These are phyloP conservation scores for Psilocybe tampanensis DNA, from an alignment of 768 basidiomycete genomes.

Conservation along the genomic window DNA sequence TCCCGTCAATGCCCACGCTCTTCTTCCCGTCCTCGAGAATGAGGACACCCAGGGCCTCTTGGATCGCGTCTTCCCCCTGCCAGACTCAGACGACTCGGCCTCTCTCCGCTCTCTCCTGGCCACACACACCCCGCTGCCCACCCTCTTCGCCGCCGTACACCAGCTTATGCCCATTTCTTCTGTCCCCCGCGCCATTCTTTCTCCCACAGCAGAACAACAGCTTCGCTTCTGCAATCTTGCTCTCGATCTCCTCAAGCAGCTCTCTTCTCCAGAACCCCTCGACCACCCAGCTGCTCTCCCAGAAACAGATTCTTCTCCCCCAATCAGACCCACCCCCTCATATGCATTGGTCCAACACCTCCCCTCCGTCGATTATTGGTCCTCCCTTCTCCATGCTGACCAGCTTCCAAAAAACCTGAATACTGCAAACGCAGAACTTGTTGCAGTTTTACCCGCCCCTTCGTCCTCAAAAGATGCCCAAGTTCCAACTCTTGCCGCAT, in stretches of 20 bases:
- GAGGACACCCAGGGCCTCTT: conserved; percentile 73
- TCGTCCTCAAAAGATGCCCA: conserved; percentile 34
- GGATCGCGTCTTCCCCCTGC: conserved; percentile 71
- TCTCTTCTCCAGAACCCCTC: conserved; percentile 47
- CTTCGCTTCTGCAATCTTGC: conserved; percentile 77
- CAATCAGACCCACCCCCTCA: conserved; percentile 41
- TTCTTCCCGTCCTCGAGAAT: conserved; percentile 27
- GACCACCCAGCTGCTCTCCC: conserved; percentile 46
- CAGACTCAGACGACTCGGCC: conserved; percentile 38
- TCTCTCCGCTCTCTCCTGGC: conserved; percentile 23
- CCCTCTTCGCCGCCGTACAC: conserved; percentile 58
- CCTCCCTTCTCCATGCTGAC: conserved; percentile 53
- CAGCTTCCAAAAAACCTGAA: conserved; percentile 42
- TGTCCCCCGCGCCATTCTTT: conserved; percentile 63
- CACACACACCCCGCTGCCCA: conserved; percentile 16
- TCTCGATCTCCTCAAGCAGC: conserved; percentile 69
- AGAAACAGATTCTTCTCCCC: conserved; percentile 22
- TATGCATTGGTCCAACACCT: conserved; percentile 83
- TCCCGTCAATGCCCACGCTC: conserved; percentile 19
- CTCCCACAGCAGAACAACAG: conserved; percentile 68
- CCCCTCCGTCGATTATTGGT: conserved; percentile 78
- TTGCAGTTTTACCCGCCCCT: conserved; percentile 69
- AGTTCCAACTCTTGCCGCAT: conserved; percentile 58
- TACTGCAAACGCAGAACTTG: conserved; percentile 75
- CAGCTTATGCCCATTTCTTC: conserved; percentile 71